Evolutionary conservation across 1,139 yeast genomes (phyloP), one percentile per base, ranked within the genome.

Genomic region (Candida albicans): DNA sequence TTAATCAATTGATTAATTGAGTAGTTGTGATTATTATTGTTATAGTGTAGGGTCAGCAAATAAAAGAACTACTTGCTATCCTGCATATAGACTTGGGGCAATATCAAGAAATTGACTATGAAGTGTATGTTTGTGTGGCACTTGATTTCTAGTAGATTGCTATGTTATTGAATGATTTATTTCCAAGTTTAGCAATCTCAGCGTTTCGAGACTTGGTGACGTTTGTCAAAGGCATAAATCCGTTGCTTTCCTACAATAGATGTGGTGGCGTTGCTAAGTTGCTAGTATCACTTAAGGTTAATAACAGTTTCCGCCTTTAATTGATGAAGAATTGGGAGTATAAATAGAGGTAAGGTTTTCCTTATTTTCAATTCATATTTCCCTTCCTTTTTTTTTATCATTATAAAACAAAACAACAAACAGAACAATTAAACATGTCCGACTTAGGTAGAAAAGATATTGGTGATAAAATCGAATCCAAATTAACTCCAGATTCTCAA

Each of bases 371-470:
- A 12, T 25, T 12, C 8, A 4, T 14, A 36, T 14, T 33, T 28
- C 13, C 11, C 4, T 30, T 24, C 8, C 11, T 26, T 13, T 12
- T 8, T 27, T 18, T 25, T 35, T 11, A 15, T 24, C 35, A 26
- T 33, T 39, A 30, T n/a, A 15, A 30, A 31, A 40, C 33, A 33
- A 39, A 24, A 15, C 14, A 33, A 41, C 26, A 37, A 15, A 35
- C n/a, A 33, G 10, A 28, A 22, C 41, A 38, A 37, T 9, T 27
- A 33, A 53, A 38, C 34, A 72, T 71, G 77, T 68, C 76, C 51
- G 77, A 72, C 65, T 50, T 62, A 37, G 77, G 77, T 48, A 70
- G 77, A 69, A 68, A 72, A 67, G 62, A 64, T 53, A 61, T 71
- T 55, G 56, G 67, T 48, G 75, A 70, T 59, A 72, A 71, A 61